Base-by-base conservation (phyloP, 805 yeast species). In the Wickerhamiella parazyma region DNA sequence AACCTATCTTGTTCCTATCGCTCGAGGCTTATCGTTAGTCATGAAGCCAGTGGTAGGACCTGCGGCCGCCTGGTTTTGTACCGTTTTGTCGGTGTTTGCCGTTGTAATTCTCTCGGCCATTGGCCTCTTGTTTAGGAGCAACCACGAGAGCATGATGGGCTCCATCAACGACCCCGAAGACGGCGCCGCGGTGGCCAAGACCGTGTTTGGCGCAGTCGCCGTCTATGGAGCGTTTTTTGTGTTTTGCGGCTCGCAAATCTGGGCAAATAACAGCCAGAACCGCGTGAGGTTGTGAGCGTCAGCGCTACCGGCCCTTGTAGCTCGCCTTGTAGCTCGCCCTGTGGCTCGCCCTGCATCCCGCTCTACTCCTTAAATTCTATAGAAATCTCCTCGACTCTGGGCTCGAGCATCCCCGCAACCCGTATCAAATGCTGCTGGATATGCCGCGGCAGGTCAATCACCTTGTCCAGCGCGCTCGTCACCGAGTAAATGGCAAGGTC, bases 21-120 rank as follows among this genome's bases (percentile, higher is more conserved):
- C n/a, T n/a, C n/a, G n/a, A n/a, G 24, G 12, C 31, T 28, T 28
- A 28, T 28, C 31, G 31, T 28, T 28, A 39, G 25, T 36, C 31
- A 28, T 21, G 35, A 35, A 31, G 21, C 45, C 77, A 81, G 38
- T 40, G 37, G 43, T 40, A n/a, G 43, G 43, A 14, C 67, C 91
- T 39, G 82, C 77, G 21, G 78, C 83, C 57, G 97, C 98, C 19
- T 89, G 94, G 83, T 85, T 83, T 62, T 89, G 98, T 61, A 89
- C 97, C 36, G 72, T 89, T 34, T 69, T 91, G 36, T 86, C 96
- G 40, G 86, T 91, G 12, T 89, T 89, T 61, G 98, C 93, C 46
- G 77, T 89, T 26, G 80, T 85, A 37, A 91, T 89, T 45, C 72
- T 89, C 38, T 72, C 93, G 9, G 81, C 83, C 45, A 74, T 89